Evolutionary conservation across 176 grass and related monocot species (phyloP).

Genomic region (Saccharum spontaneum): DNA sequence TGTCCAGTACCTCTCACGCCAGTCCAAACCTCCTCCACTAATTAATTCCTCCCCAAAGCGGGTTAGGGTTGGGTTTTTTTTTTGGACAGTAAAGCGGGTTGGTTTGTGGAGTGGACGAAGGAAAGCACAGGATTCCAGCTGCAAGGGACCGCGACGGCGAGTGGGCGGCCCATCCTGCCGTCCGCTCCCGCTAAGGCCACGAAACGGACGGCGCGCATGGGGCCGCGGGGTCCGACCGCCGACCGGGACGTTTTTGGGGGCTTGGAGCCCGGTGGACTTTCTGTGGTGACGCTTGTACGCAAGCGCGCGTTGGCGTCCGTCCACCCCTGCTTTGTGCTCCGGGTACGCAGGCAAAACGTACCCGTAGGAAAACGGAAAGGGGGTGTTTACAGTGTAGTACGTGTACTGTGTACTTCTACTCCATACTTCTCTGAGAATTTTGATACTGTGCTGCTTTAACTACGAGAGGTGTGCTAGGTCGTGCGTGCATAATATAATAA

Average conservation of each 20-base stretch:
- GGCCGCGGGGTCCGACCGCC: no score
- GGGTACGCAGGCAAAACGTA: background rate
- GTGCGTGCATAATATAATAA: background rate
- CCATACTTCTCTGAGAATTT: background rate
- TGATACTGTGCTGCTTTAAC: background rate
- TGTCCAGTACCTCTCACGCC: background rate
- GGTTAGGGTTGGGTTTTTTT: no score
- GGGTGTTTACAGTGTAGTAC: no score
- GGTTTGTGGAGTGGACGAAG: background rate
- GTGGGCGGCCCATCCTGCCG: background rate
- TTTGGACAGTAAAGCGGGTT: no score
- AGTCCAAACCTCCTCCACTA: background rate
- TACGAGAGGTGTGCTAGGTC: background rate
- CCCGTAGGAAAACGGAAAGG: no score
- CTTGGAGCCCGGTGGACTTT: conserved; percentile 10
- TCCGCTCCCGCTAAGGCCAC: no score
- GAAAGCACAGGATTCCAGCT: conserved; percentile 27
- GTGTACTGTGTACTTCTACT: background rate
- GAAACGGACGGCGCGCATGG: no score
- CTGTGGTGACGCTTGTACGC: conserved; percentile 6
- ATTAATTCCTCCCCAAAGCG: background rate
- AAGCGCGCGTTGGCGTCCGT: background rate
- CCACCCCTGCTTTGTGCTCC: background rate
- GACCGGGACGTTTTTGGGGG: conserved; percentile 7
- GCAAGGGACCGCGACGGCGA: background rate